Evolutionary conservation across 192 early-diverging fungal species (phyloP), one percentile per base, ranked within the genome.

Genomic region (Spinellus fusiger): DNA sequence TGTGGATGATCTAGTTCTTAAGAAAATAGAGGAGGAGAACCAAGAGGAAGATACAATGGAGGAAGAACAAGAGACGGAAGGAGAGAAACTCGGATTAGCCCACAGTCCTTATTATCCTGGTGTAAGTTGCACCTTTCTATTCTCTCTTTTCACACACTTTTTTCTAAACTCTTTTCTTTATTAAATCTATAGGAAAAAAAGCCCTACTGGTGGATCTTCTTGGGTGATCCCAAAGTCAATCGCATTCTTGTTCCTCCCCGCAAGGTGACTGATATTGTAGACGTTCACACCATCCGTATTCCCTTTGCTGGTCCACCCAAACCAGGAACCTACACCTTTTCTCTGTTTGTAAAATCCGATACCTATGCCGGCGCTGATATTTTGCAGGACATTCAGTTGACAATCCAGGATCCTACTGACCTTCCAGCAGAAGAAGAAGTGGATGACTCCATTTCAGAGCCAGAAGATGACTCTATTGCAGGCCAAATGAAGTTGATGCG

Each of bases 361-460:
- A 86, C 91, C 23, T 87, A 86, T 62, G 59, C 89, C 62, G 94
- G 94, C 27, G 78, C 86, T 61, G 96, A 99, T 76, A 74, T 90
- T 31, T 61, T 77, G 47, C 77, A 89, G 64, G 86, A 94, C 37
- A 75, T 96, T 48, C 82, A 86, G 40, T 77, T 97, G 80, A 78
- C 72, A 5, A 89, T 94, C 8, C 77, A 84, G 34, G 82, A 88
- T 49, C 79, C 85, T 5, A 75, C 90, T 9, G 80, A 79, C 27
- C 81, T 90, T 31, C 89, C 93, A 27, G 68, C 81, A n/a, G 84
- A 84, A 56, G 77, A 86, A 5, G 89, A 93, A 54, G 56, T 86
- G 5, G 93, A 95, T 35, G 95, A 96, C 66, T 90, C 93, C 54
- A 98, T 98, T 55, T 93, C 92, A 16, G 96, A 98, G 64, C 94